Base-by-base conservation (phyloP, 148 eudicot species). In the Spergularia bocconei region DNA sequence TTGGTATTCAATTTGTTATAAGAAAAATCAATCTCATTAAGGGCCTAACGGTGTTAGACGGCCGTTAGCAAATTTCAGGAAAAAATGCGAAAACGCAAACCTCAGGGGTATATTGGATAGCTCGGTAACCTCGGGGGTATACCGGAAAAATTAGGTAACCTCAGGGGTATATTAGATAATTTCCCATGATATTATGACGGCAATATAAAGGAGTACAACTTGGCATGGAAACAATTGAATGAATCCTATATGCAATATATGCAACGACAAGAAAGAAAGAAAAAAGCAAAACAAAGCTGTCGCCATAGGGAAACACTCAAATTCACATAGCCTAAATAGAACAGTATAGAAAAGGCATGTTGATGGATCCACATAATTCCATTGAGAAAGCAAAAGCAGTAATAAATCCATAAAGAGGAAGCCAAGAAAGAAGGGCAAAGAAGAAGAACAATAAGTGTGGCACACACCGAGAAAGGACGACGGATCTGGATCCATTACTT, bases 401-500 rank as follows among this genome's bases (percentile, higher is more conserved):
- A 52, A 36, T 7, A 25, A 20, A 64, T 38, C 38, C 63, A 74
- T 20, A 17, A 50, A 13, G 63, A n/a, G 39, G 4, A 41, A 41
- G 66, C 59, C 62, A 25, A 39, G 63, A 58, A 14, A 73, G 64
- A 16, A 19, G 13, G 6, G 25, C 10, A 23, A 57, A 67, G 56
- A 70, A n/a, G 13, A 20, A 1, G 3, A 17, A 14, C 36, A 25
- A 15, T 48, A 11, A 58, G 12, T 54, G 39, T 47, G 8, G 6
- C 19, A 23, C 70, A 44, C 39, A 36, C 41, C 20, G 56, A 39
- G 25, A 69, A 75, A 17, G 41, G 38, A 38, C 33, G 29, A 74
- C 53, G 16, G 17, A 36, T 19, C 12, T 21, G 2, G n/a, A 17
- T 68, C 23, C 20, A 63, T 63, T 64, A 56, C 80, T 75, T 80